A percentile compares a stretch with the other conserved stretches of the same genome.
Evolutionary conservation across 2,329 filamentous ascomycete genomes (phyloP).

Genomic region (Leptographium radiaticola): DNA sequence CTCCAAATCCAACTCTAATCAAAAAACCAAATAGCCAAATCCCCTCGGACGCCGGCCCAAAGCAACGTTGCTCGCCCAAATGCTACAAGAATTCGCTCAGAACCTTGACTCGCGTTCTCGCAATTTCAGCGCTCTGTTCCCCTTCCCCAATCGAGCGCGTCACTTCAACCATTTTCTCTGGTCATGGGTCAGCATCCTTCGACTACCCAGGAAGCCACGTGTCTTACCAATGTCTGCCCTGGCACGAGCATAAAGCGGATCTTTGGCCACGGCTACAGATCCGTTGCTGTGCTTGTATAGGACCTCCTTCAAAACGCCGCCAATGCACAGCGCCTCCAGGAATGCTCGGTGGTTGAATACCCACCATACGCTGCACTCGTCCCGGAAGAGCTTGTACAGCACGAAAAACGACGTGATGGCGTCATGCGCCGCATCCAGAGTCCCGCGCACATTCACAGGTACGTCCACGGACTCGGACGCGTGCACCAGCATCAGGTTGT

Average conservation of each 20-base stretch:
- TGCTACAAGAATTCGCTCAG: slow-evolving; percentile 36
- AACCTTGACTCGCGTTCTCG: slow-evolving; percentile 44
- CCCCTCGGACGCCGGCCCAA: neutral
- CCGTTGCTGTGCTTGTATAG: slow-evolving; percentile 28
- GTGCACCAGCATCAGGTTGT: slow-evolving; percentile 70
- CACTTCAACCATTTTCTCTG: slow-evolving; percentile 43
- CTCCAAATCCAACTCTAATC: too few relatives aligned
- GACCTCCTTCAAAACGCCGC: slow-evolving; percentile 42
- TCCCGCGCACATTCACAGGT: slow-evolving; percentile 52
- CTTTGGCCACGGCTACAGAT: slow-evolving; percentile 32
- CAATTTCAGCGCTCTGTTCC: slow-evolving; percentile 43
- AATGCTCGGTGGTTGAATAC: slow-evolving; percentile 73
- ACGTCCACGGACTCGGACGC: slow-evolving; percentile 54
- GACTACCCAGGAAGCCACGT: neutral
- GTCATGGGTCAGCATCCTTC: neutral
- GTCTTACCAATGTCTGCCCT: slow-evolving; percentile 46
- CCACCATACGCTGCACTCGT: slow-evolving; percentile 71
- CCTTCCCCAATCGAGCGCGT: slow-evolving; percentile 45
- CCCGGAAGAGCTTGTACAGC: slow-evolving; percentile 53
- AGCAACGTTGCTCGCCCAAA: neutral
- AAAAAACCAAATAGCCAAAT: too few relatives aligned
- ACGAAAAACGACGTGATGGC: slow-evolving; percentile 65
- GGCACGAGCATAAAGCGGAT: slow-evolving; percentile 47
- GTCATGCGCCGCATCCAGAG: slow-evolving; percentile 63
- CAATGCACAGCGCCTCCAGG: slow-evolving; percentile 59